Evolutionary conservation across 1,139 yeast genomes (phyloP), one percentile per base, ranked within the genome.

Genomic region (Yamadazyma sp.): DNA sequence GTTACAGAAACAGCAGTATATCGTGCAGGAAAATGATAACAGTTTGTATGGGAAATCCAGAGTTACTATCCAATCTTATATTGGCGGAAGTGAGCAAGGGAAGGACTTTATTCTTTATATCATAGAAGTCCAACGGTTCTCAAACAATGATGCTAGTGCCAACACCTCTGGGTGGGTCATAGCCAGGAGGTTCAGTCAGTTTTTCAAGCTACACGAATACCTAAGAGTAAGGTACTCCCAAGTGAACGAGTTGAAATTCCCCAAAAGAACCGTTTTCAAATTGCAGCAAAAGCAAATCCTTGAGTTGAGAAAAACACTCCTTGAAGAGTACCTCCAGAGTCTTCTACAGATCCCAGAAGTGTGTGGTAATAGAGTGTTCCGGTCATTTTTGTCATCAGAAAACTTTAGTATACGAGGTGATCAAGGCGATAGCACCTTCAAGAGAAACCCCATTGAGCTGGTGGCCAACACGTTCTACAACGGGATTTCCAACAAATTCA

Each of bases 161-260:
- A 73, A 76, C 6, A 69, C 78, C 7, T 88, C 92, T 0, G 88
- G 90, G 0, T 90, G 97, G 97, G 80, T 87, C 35, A 87, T 89
- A 23, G 94, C 96, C 0, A 67, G 97, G 49, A 67, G 97, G 40
- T 90, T 81, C 54, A 86, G 87, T 51, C 97, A 90, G 52, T 90
- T 90, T 57, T 80, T 73, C 59, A 78, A 75, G 45, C 66, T 90
- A 23, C 82, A 89, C 52, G 80, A 78, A 46, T 82, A 85, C 47
- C 62, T 90, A 45, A 77, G 73, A 40, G 58, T 60, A 3, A 67
- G 64, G 34, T 83, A 82, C 49, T 72, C 80, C 0, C 64, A 62
- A 34, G 80, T 85, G 6, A 59, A 64, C 2, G 61, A 56, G 3
- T 54, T 83, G 17, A 73, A 70, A 23, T 78, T 88, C 45, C 92